Conservation (phyloP, 345 rosid species). For the Carallia pectinifolia region DNA sequence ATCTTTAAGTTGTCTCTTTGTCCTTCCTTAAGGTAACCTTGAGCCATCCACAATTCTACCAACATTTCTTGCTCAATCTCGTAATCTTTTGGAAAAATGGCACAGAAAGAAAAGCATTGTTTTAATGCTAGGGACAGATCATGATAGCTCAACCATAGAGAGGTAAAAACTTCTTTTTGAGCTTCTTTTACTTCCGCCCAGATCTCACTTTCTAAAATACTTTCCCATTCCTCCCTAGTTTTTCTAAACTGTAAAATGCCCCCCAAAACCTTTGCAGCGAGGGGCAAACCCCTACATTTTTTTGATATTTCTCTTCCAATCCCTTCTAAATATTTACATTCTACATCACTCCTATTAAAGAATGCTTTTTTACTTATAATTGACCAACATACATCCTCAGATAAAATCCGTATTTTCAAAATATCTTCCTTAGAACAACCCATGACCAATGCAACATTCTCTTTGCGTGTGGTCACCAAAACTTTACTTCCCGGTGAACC, state of each 20-base stretch:
- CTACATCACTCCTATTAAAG: not conserved
- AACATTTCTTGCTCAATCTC: not conserved
- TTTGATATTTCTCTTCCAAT: conserved; percentile 4
- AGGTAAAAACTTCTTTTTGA: no score
- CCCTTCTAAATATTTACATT: not conserved
- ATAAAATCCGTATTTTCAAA: no score
- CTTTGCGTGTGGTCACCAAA: no score
- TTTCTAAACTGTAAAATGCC: conserved; percentile 9
- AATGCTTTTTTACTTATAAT: not conserved
- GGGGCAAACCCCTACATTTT: conserved; percentile 7
- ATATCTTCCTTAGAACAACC: no score
- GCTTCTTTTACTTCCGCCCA: conserved; percentile 4
- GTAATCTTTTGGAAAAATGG: not conserved
- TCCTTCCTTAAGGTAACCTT: not conserved
- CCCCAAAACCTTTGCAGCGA: conserved; percentile 14
- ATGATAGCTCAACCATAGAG: conserved; percentile 7
- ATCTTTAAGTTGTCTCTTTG: not conserved
- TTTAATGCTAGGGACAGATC: no score
- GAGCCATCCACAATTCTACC: conserved; percentile 21
- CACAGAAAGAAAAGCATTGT: no score
- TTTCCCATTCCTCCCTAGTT: conserved; percentile 18
- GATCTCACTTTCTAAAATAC: conserved; percentile 9
- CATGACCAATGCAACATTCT: no score
- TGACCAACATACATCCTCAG: not conserved
- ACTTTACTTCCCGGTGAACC: no score